Percentiles rank a stretch among this genome's conserved stretches.
phyloP scores from a whole-genome alignment of 106 monocot genomes.

The Cymbidium sinense region DNA sequence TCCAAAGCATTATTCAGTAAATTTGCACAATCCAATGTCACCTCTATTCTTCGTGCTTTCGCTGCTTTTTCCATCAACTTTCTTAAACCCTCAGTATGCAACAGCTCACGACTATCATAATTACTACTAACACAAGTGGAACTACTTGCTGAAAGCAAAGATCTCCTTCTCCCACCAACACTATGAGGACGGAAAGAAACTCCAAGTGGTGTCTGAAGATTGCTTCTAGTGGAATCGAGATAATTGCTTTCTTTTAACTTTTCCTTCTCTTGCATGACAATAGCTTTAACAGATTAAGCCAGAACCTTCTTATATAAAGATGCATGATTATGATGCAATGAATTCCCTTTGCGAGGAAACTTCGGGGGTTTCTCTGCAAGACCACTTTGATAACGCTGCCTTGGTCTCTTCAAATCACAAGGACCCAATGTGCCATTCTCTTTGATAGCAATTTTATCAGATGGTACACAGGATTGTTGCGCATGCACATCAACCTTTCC shows the following conservation, averaged over 20 bases:
- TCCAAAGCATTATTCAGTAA: constrained; percentile 67
- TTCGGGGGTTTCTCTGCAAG: constrained; percentile 21
- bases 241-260: constrained; percentile 10
- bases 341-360: constrained; percentile 13
- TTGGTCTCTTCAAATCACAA: constrained; percentile 17
- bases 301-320: neutral
- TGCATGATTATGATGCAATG: constrained; percentile 8
- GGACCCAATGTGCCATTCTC: constrained; percentile 28
- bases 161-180: constrained; percentile 24
- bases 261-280: constrained; percentile 8
- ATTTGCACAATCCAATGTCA: constrained; percentile 58
- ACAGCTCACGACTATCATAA: constrained; percentile 41
- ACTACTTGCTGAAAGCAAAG: constrained; percentile 10
- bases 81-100: constrained; percentile 42
- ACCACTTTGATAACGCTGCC: constrained; percentile 20
- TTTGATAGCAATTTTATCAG: neutral
- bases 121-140: constrained; percentile 13
- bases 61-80: constrained; percentile 57
- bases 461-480: neutral
- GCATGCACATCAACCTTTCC: neutral
- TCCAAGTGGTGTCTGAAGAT: constrained; percentile 55
- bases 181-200: constrained; percentile 34
- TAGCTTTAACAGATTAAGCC: too few relatives aligned
- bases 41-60: constrained; percentile 39
- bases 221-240: constrained; percentile 11